Evolutionary conservation across 73 alveolate genomes (phyloP).

Genomic region (Halteria grandinella): DNA sequence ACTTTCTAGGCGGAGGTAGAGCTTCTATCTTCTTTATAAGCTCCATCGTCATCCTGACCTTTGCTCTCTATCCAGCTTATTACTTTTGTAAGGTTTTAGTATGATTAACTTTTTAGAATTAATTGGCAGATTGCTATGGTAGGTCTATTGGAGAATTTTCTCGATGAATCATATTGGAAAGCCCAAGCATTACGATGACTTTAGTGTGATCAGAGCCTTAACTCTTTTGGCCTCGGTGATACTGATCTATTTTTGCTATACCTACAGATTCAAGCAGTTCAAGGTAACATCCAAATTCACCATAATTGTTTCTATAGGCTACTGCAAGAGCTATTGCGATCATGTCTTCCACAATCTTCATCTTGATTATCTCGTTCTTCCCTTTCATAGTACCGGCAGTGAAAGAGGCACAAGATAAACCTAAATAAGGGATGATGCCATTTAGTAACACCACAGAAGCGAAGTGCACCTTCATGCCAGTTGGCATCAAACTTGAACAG

Average conservation of each 20-base stretch:
- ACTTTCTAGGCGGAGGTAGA: conserved; percentile 18
- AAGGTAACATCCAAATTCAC: background rate
- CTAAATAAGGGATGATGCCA: too few relatives aligned
- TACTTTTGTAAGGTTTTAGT: conserved; percentile 29
- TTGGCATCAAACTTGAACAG: too few relatives aligned
- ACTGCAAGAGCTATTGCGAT: conserved; percentile 18
- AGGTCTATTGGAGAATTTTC: background rate
- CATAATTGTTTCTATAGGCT: background rate
- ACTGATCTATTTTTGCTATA: conserved; percentile 5
- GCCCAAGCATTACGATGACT: background rate
- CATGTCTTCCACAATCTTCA: background rate
- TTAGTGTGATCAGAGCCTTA: background rate
- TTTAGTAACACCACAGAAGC: too few relatives aligned
- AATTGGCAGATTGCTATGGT: too few relatives aligned
- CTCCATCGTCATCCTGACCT: background rate
- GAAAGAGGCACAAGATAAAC: background rate
- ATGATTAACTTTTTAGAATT: too few relatives aligned
- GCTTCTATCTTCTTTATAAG: conserved; percentile 41
- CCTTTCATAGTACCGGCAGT: background rate
- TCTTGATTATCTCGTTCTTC: background rate
- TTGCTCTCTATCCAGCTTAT: conserved; percentile 34
- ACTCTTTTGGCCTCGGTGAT: conserved; percentile 2
- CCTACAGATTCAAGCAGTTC: conserved; percentile 1
- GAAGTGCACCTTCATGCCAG: too few relatives aligned
- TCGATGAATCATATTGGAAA: too few relatives aligned